Evolutionary conservation across 2,329 filamentous ascomycete species (phyloP).

Genomic region (Aspergillus phoenicis): DNA sequence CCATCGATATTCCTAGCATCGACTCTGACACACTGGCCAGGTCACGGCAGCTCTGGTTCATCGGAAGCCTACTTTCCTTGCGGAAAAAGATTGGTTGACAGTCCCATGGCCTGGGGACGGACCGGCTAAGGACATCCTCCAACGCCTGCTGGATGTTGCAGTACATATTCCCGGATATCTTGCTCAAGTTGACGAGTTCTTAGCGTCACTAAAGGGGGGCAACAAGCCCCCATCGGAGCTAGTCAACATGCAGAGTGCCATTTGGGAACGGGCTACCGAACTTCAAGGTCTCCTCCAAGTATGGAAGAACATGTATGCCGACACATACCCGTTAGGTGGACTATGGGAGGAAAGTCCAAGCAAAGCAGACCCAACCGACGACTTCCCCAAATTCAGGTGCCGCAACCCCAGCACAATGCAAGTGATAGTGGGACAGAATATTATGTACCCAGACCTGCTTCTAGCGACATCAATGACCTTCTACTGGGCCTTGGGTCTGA

Average conservation of each 20-base stretch:
- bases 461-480: constrained; percentile 27
- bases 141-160: constrained; percentile 28
- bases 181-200: constrained; percentile 24
- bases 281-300: constrained; percentile 24
- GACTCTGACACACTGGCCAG: constrained; percentile 12
- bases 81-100: constrained; percentile 28
- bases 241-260: constrained; percentile 16
- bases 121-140: constrained; percentile 28
- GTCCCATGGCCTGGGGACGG: constrained; percentile 26
- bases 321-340: constrained; percentile 19
- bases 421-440: constrained; percentile 17
- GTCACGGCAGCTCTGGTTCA: constrained; percentile 28
- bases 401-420: constrained; percentile 25
- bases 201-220: constrained; percentile 7
- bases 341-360: constrained; percentile 17
- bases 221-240: constrained; percentile 17
- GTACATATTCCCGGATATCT: constrained; percentile 31
- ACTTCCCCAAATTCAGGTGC: constrained; percentile 26
- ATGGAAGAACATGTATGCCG: constrained; percentile 25
- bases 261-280: constrained; percentile 24
- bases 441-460: constrained; percentile 30
- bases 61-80: constrained; percentile 28
- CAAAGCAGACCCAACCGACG: not conserved
- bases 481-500: constrained; percentile 31
- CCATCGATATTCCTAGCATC: too few relatives aligned